Evolutionary conservation across 1,139 yeast genomes (phyloP).

Genomic region (Kodamaea sp.): DNA sequence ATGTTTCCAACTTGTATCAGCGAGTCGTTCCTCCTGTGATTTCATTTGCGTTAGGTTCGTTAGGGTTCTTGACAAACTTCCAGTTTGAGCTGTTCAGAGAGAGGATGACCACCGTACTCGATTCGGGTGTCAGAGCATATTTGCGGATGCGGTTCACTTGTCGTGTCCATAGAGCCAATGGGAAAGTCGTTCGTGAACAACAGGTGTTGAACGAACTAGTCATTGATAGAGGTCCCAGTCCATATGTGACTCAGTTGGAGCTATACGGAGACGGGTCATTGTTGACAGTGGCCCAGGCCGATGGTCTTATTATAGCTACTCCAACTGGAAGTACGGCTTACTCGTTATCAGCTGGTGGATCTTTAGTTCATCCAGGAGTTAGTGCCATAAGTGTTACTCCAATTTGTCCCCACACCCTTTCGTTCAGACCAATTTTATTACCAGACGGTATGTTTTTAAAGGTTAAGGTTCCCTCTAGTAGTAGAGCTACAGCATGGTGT

Average conservation of each 20-base stretch:
- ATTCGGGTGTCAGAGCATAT: conserved; percentile 73
- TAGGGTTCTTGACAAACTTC: conserved; percentile 82
- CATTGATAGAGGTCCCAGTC: conserved; percentile 86
- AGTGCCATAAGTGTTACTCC: conserved; percentile 90
- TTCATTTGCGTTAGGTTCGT: conserved; percentile 75
- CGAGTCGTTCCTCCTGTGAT: conserved; percentile 85
- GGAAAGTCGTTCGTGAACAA: conserved; percentile 64
- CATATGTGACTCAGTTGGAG: conserved; percentile 81
- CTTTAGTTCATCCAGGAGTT: conserved; percentile 86
- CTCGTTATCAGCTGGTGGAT: conserved; percentile 87
- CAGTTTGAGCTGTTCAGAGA: conserved; percentile 67
- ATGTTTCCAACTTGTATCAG: conserved; percentile 78
- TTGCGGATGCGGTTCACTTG: conserved; percentile 83
- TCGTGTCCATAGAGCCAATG: conserved; percentile 57
- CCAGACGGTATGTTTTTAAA: conserved; percentile 84
- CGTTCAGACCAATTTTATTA: conserved; percentile 81
- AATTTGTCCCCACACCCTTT: conserved; percentile 87
- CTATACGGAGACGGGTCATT: conserved; percentile 79
- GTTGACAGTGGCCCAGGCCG: conserved; percentile 86
- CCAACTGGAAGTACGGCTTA: conserved; percentile 95
- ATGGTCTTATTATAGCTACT: conserved; percentile 83
- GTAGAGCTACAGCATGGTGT: conserved; percentile 86
- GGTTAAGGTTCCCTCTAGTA: conserved; percentile 68
- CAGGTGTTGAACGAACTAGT: conserved; percentile 84
- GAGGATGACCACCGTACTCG: conserved; percentile 55